Base-by-base conservation (phyloP, 2,329 filamentous ascomycete species). In the Phialophora macrospora region DNA sequence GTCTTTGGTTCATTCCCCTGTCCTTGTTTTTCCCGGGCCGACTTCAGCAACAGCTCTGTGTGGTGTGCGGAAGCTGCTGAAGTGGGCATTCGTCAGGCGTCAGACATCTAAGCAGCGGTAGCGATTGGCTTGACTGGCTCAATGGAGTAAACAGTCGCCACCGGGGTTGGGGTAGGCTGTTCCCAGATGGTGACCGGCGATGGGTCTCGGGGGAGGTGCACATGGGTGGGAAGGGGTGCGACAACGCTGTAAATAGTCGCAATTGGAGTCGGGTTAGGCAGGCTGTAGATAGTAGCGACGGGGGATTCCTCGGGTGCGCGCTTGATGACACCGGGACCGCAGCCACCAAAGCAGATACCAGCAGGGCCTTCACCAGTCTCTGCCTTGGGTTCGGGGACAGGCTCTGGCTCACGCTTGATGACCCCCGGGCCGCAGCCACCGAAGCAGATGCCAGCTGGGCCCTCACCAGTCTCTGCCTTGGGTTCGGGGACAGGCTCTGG, bases 351-450 rank as follows among this genome's bases (percentile, higher is more conserved):
- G 52, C 52, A 55, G n/a, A 55, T 55, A 8, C 52, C 52, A 30
- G 52, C 52, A 1, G 52, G 52, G 8, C 52, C 52, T 28, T 55
- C 52, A 20, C 52, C 52, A 17, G 22, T 55, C 28, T 55, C 51
- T 4, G 4, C 12, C 34, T 38, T 12, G 51, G 51, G 22, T 17
- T 30, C 24, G 7, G 51, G 24, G 11, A 55, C 51, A 30, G 54
- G 54, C 54, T 56, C 54, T 41, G 54, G 54, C 30, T 56, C 54
- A 24, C 26, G 54, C 54, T 56, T 38, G 54, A 54, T 54, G n/a
- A 54, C 49, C 5, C 49, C 49, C 1, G 49, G 49, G 14, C 49
- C 49, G 12, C 49, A 54, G 6, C 49, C 49, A 2, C 49, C 49
- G 24, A 54, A 54, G 49, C 49, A 54, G 24, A 54, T 54, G 14